A percentile compares a stretch with the other conserved stretches of the same genome.
These are phyloP conservation scores for Setaria italica DNA, from an alignment of 202 grass and related monocot genomes.

Conservation along the genomic window DNA sequence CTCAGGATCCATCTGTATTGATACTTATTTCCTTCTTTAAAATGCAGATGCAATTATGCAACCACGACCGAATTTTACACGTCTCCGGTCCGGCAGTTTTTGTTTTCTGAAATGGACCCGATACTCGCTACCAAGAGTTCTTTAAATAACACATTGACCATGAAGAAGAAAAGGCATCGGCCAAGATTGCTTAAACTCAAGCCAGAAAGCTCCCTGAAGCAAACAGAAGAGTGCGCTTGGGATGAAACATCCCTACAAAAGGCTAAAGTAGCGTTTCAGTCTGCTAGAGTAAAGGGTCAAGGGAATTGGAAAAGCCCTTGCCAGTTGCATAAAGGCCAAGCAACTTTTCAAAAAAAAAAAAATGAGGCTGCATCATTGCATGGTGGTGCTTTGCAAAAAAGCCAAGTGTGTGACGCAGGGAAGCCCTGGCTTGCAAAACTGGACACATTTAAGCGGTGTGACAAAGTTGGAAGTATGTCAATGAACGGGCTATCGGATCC, in stretches of 20 bases:
- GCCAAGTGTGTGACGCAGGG: not conserved
- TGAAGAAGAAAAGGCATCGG: not conserved
- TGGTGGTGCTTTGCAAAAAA: not conserved
- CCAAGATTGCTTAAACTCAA: slow-evolving; percentile 2
- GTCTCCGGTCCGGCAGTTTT: not conserved
- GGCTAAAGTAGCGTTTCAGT: not conserved
- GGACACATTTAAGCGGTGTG: not conserved
- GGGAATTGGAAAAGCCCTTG: not conserved
- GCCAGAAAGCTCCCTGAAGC: not conserved
- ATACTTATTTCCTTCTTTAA: not conserved
- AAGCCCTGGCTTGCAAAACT: not conserved
- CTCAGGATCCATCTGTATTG: not conserved
- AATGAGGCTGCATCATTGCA: not conserved
- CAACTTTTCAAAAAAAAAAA: not conserved
- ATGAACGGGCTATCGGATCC: slow-evolving; percentile 27
- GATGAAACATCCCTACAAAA: slow-evolving; percentile 10
- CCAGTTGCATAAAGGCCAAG: slow-evolving; percentile 34
- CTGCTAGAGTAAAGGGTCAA: not conserved
- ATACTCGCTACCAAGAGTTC: not conserved
- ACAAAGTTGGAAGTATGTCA: not conserved
- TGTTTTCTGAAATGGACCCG: not conserved
- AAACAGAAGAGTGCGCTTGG: not conserved
- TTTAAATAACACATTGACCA: not conserved
- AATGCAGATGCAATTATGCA: not conserved
- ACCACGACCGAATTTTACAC: not conserved